Evolutionary conservation across 306 rosid genomes (phyloP), one percentile per base, ranked within the genome.

Genomic region (Vigna mungo): DNA sequence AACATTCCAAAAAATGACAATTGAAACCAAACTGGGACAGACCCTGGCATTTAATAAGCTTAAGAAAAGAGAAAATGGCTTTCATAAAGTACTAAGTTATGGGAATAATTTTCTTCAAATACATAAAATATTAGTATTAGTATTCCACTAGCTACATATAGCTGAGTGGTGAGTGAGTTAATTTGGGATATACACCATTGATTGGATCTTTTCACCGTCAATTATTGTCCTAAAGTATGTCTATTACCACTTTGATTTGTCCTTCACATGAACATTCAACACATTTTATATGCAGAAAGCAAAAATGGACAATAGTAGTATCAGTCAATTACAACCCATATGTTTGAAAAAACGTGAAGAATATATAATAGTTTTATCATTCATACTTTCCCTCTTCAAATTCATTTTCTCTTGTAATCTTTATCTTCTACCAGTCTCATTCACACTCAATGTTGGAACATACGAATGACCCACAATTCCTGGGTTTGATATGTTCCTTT

Each of bases 151-250:
- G 52, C 34, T 65, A 39, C 7, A 36, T 9, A 60, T 41, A 60
- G 44, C 44, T 60, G 4, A 17, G 30, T 17, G 30, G 0, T 37
- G 51, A 2, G 9, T n/a, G 14, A 4, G n/a, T 53, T 32, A 58
- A 58, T 76, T 74, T 34, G 43, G 58, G 41, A 25, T 67, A 25
- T 67, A 20, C 17, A 18, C 9, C 47, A 60, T 74, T 27, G 5
- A 7, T 74, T 25, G 34, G 20, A 58, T 74, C 18, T 23, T 73
- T 9, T 53, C 4, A 43, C 5, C 65, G 1, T 79, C 83, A 84
- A 84, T 86, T 78, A 84, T 84, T 81, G 78, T 34, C 12, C 68
- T 18, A 81, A 75, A 70, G 63, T 48, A 65, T 64, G 67, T 80
- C 20, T 37, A 51, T 14, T 9, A 67, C 16, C 77, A 60, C 56